Percentiles rank a stretch among this genome's conserved stretches.
These are phyloP conservation scores for Capsicum chinense DNA, from an alignment of 257 asterid species.

Conservation along the genomic window DNA sequence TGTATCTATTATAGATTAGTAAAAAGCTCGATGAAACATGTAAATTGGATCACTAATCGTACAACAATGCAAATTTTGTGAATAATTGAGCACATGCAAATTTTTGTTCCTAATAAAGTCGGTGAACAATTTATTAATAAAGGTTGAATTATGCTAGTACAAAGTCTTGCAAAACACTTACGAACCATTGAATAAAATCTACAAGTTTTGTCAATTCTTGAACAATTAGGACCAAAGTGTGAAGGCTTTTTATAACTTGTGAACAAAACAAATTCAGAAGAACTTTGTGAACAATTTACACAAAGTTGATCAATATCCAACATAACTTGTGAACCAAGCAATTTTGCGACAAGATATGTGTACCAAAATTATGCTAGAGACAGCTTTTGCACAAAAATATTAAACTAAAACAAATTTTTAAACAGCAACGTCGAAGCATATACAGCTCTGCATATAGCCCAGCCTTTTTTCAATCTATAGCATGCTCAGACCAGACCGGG, in stretches of 20 bases:
- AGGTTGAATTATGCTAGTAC: too few relatives aligned
- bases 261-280: neutral
- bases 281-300: neutral
- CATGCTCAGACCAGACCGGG: neutral
- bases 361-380: neutral
- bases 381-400: neutral
- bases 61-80: neutral
- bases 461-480: neutral
- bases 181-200: too few relatives aligned
- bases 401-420: too few relatives aligned
- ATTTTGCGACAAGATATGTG: neutral
- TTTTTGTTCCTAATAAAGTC: neutral
- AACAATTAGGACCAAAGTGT: too few relatives aligned
- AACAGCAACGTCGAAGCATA: neutral
- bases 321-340: neutral
- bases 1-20: neutral
- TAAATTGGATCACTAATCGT: neutral
- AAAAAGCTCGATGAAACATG: neutral
- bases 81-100: neutral
- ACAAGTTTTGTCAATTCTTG: neutral
- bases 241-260: too few relatives aligned
- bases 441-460: too few relatives aligned
- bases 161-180: neutral
- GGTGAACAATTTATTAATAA: too few relatives aligned
- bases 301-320: neutral